Conservation (phyloP, 2,329 filamentous ascomycete species). For the Colletotrichum horii region DNA sequence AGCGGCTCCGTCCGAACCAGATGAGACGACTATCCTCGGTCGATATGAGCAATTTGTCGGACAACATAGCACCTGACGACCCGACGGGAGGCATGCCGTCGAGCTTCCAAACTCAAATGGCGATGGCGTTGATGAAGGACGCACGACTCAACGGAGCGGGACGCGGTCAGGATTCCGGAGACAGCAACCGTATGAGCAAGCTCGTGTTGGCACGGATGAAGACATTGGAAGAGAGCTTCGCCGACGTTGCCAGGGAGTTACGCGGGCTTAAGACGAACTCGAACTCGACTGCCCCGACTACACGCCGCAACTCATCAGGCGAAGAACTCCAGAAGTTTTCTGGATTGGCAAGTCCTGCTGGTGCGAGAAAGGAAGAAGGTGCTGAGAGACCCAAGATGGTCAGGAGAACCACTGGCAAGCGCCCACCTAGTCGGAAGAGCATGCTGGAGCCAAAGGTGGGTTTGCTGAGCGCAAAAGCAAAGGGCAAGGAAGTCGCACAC, state of each 20-base stretch:
- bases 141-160: slow-evolving; percentile 54
- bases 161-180: slow-evolving; percentile 38
- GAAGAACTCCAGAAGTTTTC: slow-evolving; percentile 37
- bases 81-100: slow-evolving; percentile 70
- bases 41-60: slow-evolving; percentile 76
- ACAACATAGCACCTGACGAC: slow-evolving; percentile 67
- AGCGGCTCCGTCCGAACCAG: slow-evolving; percentile 43
- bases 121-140: slow-evolving; percentile 68
- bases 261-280: slow-evolving; percentile 61
- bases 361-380: slow-evolving; percentile 35
- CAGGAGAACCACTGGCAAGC: slow-evolving; percentile 30
- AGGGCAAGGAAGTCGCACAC: slow-evolving; percentile 51
- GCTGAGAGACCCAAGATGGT: slow-evolving; percentile 29
- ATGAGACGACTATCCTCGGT: slow-evolving; percentile 64
- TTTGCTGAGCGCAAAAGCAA: slow-evolving; percentile 44
- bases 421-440: slow-evolving; percentile 46
- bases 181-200: slow-evolving; percentile 75
- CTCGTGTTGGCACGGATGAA: slow-evolving; percentile 91
- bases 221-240: slow-evolving; percentile 87
- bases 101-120: slow-evolving; percentile 84
- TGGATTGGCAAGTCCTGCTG: slow-evolving; percentile 34
- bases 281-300: slow-evolving; percentile 50
- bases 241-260: slow-evolving; percentile 84
- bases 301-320: slow-evolving; percentile 57
- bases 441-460: slow-evolving; percentile 44